Evolutionary conservation across 768 basidiomycete genomes (phyloP).

Genomic region (Mycena capillaripes): DNA sequence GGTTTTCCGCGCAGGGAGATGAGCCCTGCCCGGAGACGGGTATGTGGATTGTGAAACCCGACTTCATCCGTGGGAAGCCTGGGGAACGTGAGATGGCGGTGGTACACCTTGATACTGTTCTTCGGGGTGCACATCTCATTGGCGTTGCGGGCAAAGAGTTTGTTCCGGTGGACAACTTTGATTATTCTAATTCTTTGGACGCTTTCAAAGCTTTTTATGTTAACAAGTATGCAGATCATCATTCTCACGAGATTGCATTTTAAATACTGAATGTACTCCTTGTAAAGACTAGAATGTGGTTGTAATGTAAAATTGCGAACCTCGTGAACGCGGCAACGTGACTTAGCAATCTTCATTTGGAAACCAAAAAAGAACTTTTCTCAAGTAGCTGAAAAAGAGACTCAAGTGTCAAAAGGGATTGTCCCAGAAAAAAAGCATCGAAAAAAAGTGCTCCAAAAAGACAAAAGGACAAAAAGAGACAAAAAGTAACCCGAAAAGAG

Average conservation of each 20-base stretch:
- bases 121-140: slow-evolving; percentile 35
- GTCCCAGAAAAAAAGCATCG: too few relatives aligned
- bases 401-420: too few relatives aligned
- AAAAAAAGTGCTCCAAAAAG: too few relatives aligned
- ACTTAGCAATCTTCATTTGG: too few relatives aligned
- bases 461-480: too few relatives aligned
- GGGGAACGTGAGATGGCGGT: slow-evolving; percentile 10
- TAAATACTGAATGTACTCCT: too few relatives aligned
- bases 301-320: too few relatives aligned
- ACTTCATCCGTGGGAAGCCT: slow-evolving; percentile 14
- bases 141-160: slow-evolving; percentile 17
- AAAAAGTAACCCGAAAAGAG: too few relatives aligned
- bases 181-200: slow-evolving; percentile 29
- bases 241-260: slow-evolving; percentile 38
- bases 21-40: slow-evolving; percentile 41
- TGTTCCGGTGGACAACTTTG: slow-evolving; percentile 24
- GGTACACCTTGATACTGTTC: slow-evolving; percentile 28
- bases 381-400: too few relatives aligned
- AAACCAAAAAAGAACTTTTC: too few relatives aligned
- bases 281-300: too few relatives aligned
- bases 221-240: slow-evolving; percentile 40
- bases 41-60: slow-evolving; percentile 44
- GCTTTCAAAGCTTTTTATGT: slow-evolving; percentile 38
- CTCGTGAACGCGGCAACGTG: too few relatives aligned
- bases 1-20: slow-evolving; percentile 38